phyloP scores from a whole-genome alignment of 1,139 yeast genomes.

The Hyphopichia fennica region DNA sequence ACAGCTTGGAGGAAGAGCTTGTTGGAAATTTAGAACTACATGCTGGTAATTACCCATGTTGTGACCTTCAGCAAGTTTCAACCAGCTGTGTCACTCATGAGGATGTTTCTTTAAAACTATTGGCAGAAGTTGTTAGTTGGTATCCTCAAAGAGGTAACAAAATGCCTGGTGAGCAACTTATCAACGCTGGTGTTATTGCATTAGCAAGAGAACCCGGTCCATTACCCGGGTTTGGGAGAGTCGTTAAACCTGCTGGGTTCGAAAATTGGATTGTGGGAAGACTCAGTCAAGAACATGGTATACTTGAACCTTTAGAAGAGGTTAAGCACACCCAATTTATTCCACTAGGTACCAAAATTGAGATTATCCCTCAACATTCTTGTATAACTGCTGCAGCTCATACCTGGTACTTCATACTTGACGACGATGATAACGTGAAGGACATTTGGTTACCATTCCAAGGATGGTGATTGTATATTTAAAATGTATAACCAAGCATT shows the following conservation, averaged over 20 bases:
- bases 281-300: conserved; percentile 67
- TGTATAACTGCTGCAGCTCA: conserved; percentile 72
- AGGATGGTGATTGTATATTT: conserved; percentile 49
- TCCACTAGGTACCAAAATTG: conserved; percentile 55
- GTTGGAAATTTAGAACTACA: conserved; percentile 63
- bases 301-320: conserved; percentile 40
- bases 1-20: conserved; percentile 26
- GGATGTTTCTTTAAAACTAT: conserved; percentile 55
- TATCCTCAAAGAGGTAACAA: conserved; percentile 52
- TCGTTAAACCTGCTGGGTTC: conserved; percentile 33
- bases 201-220: conserved; percentile 64
- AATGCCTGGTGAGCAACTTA: conserved; percentile 58
- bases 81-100: conserved; percentile 55
- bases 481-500: too few relatives aligned
- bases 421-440: conserved; percentile 47
- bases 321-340: conserved; percentile 31
- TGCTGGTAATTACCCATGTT: conserved; percentile 75
- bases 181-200: conserved; percentile 74
- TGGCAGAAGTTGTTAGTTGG: conserved; percentile 64
- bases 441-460: conserved; percentile 76
- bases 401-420: conserved; percentile 58
- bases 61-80: conserved; percentile 74
- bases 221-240: conserved; percentile 49
- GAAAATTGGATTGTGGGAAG: conserved; percentile 58
- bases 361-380: conserved; percentile 68